Evolutionary conservation across 2,329 filamentous ascomycete genomes (phyloP).

Genomic region (Teratosphaeria gauchensis): DNA sequence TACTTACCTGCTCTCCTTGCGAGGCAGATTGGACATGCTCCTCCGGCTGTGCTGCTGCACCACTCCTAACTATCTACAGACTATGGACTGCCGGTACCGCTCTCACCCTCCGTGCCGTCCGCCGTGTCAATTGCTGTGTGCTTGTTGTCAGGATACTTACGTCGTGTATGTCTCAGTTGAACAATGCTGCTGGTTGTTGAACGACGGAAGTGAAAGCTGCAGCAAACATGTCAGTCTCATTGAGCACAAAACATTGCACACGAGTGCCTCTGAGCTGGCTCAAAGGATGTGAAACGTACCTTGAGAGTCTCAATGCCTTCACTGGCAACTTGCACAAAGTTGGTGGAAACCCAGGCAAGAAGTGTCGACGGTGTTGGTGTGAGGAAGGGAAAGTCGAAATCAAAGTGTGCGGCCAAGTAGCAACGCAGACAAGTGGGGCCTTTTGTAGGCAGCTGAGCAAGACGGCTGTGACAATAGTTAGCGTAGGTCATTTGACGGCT

Average conservation of each 20-base stretch:
- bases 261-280: neutral
- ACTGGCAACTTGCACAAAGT: neutral
- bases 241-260: neutral
- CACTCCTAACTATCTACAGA: neutral
- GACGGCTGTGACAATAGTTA: neutral
- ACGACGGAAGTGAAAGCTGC: neutral
- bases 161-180: neutral
- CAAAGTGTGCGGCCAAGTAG: neutral
- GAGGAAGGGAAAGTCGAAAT: neutral
- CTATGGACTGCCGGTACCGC: neutral
- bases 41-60: neutral
- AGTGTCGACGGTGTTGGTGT: neutral
- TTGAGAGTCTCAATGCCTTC: neutral
- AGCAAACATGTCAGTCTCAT: neutral
- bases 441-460: neutral
- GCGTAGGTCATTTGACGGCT: neutral
- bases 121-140: neutral
- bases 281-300: neutral
- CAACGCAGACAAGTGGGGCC: neutral
- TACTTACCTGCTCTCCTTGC: neutral
- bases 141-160: neutral
- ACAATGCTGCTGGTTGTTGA: neutral
- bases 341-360: neutral
- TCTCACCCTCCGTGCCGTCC: neutral
- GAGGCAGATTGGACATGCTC: neutral